Base-by-base conservation (phyloP, 768 basidiomycete genomes). In the Lactifluus subvellereus region DNA sequence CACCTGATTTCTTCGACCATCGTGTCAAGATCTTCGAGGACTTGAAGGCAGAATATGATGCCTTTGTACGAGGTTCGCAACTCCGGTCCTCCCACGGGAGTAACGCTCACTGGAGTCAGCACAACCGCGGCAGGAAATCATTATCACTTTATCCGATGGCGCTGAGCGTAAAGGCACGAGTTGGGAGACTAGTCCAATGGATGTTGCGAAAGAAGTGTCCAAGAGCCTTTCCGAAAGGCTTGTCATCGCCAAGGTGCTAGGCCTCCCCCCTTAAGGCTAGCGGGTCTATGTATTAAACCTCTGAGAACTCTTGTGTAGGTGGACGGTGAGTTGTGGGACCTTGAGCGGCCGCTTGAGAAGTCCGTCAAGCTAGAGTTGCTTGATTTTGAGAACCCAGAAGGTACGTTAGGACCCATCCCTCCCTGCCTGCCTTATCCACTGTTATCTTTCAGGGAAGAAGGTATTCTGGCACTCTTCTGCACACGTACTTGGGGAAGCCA, bases 401-500 rank as follows among this genome's bases (percentile, higher is more conserved):
- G 92, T 86, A 59, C 37, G 74, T 62, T 18, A 1, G 18, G 49
- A 51, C 32, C 27, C 35, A 43, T 20, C 42, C 32, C 20, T 54
- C 13, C 5, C 11, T 48, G 35, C 63, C 5, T 14, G 32, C 20
- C 10, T 32, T 20, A 49, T 38, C 33, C 53, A 48, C 48, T 14
- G 47, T 47, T 55, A n/a, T 42, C 27, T 55, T 53, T 57, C 74
- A 87, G 94, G 96, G 63, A 94, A 98, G 75, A 89, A 88, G 69
- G 97, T 99, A 8, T 99, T 98, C 80, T 99, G 97, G 97, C 97
- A 98, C 74, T 98, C 97, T 18, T 98, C 95, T 30, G 97, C 97
- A 0, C 97, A 98, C 75, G 94, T 98, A 60, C 82, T 99, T 18
- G 97, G 97, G 50, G 97, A 99, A 76, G 90, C 96, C 59, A 85